Percentiles rank a stretch among this genome's conserved stretches.
Conservation (phyloP, 1,284 basidiomycete genomes). For the Fereydounia khargensis region DNA sequence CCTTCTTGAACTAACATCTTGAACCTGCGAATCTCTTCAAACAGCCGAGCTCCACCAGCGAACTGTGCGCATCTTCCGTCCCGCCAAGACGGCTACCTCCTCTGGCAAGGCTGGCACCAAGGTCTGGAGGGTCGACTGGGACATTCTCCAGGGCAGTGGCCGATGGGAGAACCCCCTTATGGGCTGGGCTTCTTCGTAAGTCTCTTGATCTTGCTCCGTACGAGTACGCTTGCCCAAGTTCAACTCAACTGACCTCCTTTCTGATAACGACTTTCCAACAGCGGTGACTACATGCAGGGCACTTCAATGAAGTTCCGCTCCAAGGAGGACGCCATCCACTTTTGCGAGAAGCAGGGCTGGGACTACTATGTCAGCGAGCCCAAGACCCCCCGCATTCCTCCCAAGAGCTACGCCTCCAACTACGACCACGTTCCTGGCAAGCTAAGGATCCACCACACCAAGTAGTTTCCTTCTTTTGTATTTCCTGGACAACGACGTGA, state of each 20-base stretch:
- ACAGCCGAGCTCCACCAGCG: slow-evolving; percentile 81
- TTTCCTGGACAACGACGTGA: neutral
- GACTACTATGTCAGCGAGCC: slow-evolving; percentile 59
- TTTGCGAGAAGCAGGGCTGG: slow-evolving; percentile 62
- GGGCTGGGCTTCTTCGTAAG: slow-evolving; percentile 72
- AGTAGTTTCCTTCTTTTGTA: slow-evolving; percentile 64
- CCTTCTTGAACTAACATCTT: neutral
- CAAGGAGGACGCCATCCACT: slow-evolving; percentile 89
- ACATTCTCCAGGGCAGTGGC: slow-evolving; percentile 79
- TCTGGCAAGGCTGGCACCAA: slow-evolving; percentile 79
- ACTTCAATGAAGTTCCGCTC: slow-evolving; percentile 80
- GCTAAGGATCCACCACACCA: slow-evolving; percentile 85
- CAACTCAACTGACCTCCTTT: too few relatives aligned
- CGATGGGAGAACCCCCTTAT: slow-evolving; percentile 99
- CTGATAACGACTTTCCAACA: slow-evolving; percentile 61
- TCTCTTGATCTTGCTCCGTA: too few relatives aligned
- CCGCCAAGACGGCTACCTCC: slow-evolving; percentile 92
- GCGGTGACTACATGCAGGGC: slow-evolving; percentile 96
- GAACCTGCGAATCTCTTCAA: neutral
- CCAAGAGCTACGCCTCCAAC: slow-evolving; percentile 79
- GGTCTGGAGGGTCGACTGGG: slow-evolving; percentile 93
- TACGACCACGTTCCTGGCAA: slow-evolving; percentile 78
- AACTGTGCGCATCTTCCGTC: slow-evolving; percentile 86
- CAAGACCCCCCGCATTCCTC: slow-evolving; percentile 57
- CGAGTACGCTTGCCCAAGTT: too few relatives aligned